Evolutionary conservation across 345 rosid genomes (phyloP).

Genomic region (Eucalyptus sp.): DNA sequence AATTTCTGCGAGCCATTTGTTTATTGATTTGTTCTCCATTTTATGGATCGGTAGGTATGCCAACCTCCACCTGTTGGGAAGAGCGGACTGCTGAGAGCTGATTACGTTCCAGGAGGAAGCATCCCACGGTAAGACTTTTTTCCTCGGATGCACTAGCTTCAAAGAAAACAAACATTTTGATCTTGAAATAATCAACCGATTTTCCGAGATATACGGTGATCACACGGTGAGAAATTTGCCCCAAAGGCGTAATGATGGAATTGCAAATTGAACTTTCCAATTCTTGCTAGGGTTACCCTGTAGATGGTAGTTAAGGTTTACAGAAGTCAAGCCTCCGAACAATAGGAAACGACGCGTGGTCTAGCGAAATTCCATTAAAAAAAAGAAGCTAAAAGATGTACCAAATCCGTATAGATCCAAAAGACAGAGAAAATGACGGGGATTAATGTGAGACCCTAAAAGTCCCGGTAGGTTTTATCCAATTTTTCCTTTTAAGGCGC

Average conservation of each 20-base stretch:
- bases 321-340: background rate
- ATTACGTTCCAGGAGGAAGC: conserved; percentile 15
- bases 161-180: background rate
- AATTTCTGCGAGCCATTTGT: background rate
- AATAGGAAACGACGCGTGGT: background rate
- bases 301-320: background rate
- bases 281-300: accelerated
- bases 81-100: conserved; percentile 59
- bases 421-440: background rate
- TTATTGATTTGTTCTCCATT: background rate
- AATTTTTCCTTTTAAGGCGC: accelerated
- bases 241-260: background rate
- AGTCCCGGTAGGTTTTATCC: background rate
- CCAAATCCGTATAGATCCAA: accelerated
- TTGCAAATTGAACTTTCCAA: background rate
- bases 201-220: background rate
- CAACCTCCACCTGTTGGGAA: conserved; percentile 51
- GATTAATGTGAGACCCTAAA: background rate
- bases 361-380: background rate
- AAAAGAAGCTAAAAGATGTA: background rate
- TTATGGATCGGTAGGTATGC: conserved; percentile 16
- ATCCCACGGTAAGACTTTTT: conserved; percentile 12
- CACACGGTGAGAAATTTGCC: background rate
- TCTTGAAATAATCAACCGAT: background rate
- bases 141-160: background rate